Percentiles rank a stretch among this genome's conserved stretches.
phyloP scores from a whole-genome alignment of 768 basidiomycete genomes.

The Hygrophorus pudorinus region DNA sequence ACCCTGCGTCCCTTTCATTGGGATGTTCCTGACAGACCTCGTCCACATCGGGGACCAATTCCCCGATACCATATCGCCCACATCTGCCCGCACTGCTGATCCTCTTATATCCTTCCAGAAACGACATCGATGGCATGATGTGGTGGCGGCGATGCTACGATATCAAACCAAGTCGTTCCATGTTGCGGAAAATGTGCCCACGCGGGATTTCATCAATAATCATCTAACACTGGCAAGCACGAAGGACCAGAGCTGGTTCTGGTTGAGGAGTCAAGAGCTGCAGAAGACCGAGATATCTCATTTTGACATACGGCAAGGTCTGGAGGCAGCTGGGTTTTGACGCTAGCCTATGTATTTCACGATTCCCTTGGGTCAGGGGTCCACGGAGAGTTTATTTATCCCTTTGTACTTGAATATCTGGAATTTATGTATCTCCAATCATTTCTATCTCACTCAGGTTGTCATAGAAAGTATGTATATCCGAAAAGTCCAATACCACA shows the following conservation, averaged over 20 bases:
- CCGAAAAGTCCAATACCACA: constrained; percentile 26
- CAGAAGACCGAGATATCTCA: constrained; percentile 48
- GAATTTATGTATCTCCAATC: no score
- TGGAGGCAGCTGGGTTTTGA: constrained; percentile 61
- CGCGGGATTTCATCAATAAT: constrained; percentile 36
- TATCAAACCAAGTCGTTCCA: constrained; percentile 45
- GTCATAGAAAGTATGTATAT: constrained; percentile 26
- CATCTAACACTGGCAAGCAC: constrained; percentile 30
- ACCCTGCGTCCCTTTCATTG: constrained; percentile 61
- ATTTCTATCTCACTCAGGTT: no score
- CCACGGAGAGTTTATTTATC: no score
- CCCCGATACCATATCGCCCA: constrained; percentile 22
- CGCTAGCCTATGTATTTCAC: constrained; percentile 4
- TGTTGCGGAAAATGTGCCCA: constrained; percentile 34
- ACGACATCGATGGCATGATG: constrained; percentile 47
- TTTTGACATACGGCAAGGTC: constrained; percentile 56
- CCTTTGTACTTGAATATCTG: no score
- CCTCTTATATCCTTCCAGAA: constrained; percentile 40
- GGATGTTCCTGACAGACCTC: constrained; percentile 53
- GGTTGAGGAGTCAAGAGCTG: constrained; percentile 50
- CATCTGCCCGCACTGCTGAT: constrained; percentile 1
- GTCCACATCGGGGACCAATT: constrained; percentile 44
- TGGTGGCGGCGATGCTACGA: constrained; percentile 43
- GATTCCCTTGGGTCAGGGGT: constrained; percentile 9
- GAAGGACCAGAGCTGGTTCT: constrained; percentile 43